Percentiles rank a stretch among this genome's conserved stretches.
These are phyloP conservation scores for Orbilia ellipsospora DNA, from an alignment of 2,329 filamentous ascomycete species.

Conservation along the genomic window DNA sequence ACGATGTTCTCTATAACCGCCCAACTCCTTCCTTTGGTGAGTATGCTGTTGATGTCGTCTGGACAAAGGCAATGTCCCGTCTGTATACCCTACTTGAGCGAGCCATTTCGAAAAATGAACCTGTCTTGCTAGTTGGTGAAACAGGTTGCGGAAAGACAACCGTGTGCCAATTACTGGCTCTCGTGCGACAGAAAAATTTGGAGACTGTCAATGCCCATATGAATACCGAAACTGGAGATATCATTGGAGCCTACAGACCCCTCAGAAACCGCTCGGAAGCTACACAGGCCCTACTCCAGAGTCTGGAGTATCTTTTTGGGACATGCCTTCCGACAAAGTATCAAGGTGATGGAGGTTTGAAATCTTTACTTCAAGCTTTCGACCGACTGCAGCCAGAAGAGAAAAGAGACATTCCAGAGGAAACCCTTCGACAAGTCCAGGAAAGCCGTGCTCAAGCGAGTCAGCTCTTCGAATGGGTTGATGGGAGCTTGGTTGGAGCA, in stretches of 20 bases:
- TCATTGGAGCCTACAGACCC: constrained; percentile 94
- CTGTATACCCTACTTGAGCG: constrained; percentile 89
- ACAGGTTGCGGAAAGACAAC: constrained; percentile 98
- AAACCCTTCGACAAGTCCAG: constrained; percentile 65
- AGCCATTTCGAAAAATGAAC: constrained; percentile 89
- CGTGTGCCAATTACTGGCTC: constrained; percentile 89
- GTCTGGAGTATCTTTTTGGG: constrained; percentile 68
- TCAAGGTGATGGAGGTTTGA: constrained; percentile 64
- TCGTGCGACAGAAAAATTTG: constrained; percentile 78
- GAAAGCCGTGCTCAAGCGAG: constrained; percentile 73
- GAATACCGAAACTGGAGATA: constrained; percentile 95
- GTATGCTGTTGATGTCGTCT: constrained; percentile 72
- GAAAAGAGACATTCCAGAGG: constrained; percentile 65
- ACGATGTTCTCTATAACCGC: constrained; percentile 75
- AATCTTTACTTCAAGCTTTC: constrained; percentile 72
- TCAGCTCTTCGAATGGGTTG: constrained; percentile 94
- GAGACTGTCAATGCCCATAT: constrained; percentile 97
- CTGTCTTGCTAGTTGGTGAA: constrained; percentile 92
- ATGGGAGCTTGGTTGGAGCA: constrained; percentile 90
- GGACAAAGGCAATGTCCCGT: constrained; percentile 94
- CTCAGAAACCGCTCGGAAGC: constrained; percentile 84
- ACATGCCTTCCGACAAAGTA: constrained; percentile 52
- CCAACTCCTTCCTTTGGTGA: constrained; percentile 22
- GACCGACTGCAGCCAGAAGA: constrained; percentile 66
- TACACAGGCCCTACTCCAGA: constrained; percentile 72